Evolutionary conservation across 1,139 yeast species (phyloP).

Genomic region (Yarrowia galli): DNA sequence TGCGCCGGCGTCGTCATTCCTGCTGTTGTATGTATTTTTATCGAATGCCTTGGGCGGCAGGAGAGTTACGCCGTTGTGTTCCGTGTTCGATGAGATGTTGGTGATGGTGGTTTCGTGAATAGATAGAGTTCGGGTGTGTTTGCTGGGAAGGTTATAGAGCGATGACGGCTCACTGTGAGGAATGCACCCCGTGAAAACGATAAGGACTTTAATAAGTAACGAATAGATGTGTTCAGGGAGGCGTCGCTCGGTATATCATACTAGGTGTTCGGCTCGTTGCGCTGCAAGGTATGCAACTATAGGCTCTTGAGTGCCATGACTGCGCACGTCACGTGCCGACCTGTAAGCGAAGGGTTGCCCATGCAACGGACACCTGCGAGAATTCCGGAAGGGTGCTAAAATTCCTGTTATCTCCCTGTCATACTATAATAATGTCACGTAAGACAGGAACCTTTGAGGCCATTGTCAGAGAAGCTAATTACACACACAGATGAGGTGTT

Average conservation of each 20-base stretch:
- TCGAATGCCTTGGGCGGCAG: slow-evolving; percentile 19
- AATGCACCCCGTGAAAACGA: not conserved
- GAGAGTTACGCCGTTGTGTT: slow-evolving; percentile 6
- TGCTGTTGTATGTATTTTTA: not conserved
- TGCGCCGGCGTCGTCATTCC: slow-evolving; percentile 38
- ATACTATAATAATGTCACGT: too few relatives aligned
- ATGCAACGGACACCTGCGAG: not conserved
- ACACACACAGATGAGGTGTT: too few relatives aligned
- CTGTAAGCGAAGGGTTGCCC: not conserved
- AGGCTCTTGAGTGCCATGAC: not conserved
- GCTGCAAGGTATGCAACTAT: too few relatives aligned
- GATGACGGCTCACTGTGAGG: not conserved
- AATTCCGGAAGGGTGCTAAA: not conserved
- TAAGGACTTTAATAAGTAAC: not conserved
- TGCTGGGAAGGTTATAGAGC: slow-evolving; percentile 22
- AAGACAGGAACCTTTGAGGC: not conserved
- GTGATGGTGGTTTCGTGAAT: slow-evolving; percentile 25
- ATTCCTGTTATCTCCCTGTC: not conserved
- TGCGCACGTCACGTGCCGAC: slow-evolving; percentile 6
- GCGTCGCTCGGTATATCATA: too few relatives aligned
- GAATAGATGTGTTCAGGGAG: too few relatives aligned
- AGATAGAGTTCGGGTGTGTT: slow-evolving; percentile 29
- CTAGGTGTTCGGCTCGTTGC: too few relatives aligned
- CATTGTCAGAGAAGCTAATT: too few relatives aligned
- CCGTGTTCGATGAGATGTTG: slow-evolving; percentile 17